Conservation (phyloP, 805 yeast genomes). For the Blastobotrys terrestris region DNA sequence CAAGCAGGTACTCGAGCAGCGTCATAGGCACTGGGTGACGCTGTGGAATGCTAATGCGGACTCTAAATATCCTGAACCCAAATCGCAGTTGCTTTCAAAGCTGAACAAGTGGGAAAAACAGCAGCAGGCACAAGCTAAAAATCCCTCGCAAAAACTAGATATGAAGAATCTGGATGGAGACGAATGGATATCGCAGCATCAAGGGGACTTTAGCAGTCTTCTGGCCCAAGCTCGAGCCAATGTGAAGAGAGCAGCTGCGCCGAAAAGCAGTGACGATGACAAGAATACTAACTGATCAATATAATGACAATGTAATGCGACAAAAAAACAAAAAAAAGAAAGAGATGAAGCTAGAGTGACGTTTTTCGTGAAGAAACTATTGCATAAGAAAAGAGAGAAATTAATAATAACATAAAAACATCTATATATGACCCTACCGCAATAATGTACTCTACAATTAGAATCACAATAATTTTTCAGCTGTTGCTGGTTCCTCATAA, state of each 20-base stretch:
- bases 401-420: no score
- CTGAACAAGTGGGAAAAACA: slow-evolving; percentile 61
- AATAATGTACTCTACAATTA: background rate
- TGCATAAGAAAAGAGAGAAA: no score
- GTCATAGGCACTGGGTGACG: slow-evolving; percentile 73
- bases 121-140: slow-evolving; percentile 9
- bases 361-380: background rate
- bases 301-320: background rate
- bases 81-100: slow-evolving; percentile 47
- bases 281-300: background rate
- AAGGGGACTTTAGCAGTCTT: slow-evolving; percentile 21
- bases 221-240: slow-evolving; percentile 17
- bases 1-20: slow-evolving; percentile 52
- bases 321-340: no score
- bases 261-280: background rate
- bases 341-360: background rate
- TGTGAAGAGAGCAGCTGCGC: background rate
- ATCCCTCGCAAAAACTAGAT: slow-evolving; percentile 19
- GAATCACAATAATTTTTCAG: background rate
- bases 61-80: slow-evolving; percentile 56
- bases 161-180: slow-evolving; percentile 18
- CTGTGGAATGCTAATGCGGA: slow-evolving; percentile 80
- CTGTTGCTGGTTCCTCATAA: background rate
- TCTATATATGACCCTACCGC: background rate
- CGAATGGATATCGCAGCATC: slow-evolving; percentile 21